Evolutionary conservation across 2,329 filamentous ascomycete species (phyloP).

Genomic region (Nothophoma quercina): DNA sequence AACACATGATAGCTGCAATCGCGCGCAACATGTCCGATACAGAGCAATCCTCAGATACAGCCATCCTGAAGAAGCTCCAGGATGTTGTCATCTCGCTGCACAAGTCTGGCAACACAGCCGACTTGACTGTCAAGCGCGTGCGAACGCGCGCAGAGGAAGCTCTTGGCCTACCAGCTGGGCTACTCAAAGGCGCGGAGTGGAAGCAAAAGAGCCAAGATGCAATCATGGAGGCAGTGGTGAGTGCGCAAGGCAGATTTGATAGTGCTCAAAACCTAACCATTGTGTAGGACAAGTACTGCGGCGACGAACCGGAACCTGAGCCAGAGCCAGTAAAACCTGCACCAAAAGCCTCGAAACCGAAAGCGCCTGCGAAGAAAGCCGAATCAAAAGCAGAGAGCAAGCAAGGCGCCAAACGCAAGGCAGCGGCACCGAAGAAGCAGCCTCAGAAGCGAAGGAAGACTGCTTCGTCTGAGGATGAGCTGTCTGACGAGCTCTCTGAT

Average conservation of each 20-base stretch:
- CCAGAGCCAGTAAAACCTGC: constrained; percentile 27
- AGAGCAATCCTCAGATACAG: constrained; percentile 45
- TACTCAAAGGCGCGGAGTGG: constrained; percentile 65
- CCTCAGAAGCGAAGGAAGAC: constrained; percentile 43
- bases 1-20: constrained; percentile 15
- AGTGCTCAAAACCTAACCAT: constrained; percentile 6
- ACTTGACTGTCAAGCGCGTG: constrained; percentile 65
- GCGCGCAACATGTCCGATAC: constrained; percentile 44
- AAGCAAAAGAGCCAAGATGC: constrained; percentile 58
- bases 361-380: constrained; percentile 15
- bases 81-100: constrained; percentile 52
- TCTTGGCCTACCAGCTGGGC: constrained; percentile 61
- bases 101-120: constrained; percentile 54
- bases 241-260: not conserved
- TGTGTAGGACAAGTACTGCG: constrained; percentile 38
- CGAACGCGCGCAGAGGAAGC: constrained; percentile 61
- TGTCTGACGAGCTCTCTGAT: constrained; percentile 36
- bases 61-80: constrained; percentile 51
- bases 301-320: constrained; percentile 32
- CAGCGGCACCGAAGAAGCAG: constrained; percentile 38
- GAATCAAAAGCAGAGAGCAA: constrained; percentile 31
- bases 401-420: constrained; percentile 43
- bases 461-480: constrained; percentile 40
- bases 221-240: constrained; percentile 42
- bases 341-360: constrained; percentile 6